phyloP scores from a whole-genome alignment of 2,329 filamentous ascomycete genomes.

The Fusarium sp. region DNA sequence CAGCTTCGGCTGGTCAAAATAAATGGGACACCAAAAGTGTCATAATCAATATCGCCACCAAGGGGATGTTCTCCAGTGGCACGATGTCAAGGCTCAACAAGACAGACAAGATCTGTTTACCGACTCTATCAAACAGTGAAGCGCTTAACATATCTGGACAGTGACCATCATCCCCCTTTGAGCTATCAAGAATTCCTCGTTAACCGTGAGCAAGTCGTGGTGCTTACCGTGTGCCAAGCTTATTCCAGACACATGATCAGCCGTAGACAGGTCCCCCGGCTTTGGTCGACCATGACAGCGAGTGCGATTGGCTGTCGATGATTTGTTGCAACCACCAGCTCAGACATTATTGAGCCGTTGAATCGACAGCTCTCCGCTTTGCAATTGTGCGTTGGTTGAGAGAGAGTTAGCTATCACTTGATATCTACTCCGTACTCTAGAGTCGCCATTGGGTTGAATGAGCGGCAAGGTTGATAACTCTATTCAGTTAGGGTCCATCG shows the following conservation, averaged over 20 bases:
- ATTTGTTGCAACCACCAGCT: constrained; percentile 34
- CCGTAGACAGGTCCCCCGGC: constrained; percentile 26
- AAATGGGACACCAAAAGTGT: constrained; percentile 22
- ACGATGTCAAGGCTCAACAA: not conserved
- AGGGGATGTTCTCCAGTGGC: constrained; percentile 6
- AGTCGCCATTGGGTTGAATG: constrained; percentile 21
- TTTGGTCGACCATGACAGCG: constrained; percentile 31
- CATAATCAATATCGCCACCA: constrained; percentile 24
- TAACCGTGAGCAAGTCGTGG: not conserved
- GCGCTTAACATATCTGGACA: not conserved
- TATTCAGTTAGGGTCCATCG: constrained; percentile 6
- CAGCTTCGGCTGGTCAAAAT: constrained; percentile 14
- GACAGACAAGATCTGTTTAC: not conserved
- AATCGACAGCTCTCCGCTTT: constrained; percentile 28
- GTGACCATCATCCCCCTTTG: not conserved
- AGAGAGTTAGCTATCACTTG: constrained; percentile 7
- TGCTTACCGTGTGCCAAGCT: constrained; percentile 29
- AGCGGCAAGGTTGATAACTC: constrained; percentile 11
- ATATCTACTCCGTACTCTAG: not conserved
- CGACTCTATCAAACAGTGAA: not conserved
- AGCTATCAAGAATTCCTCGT: constrained; percentile 1
- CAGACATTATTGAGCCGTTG: constrained; percentile 29
- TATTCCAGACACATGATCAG: constrained; percentile 35
- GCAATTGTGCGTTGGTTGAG: constrained; percentile 6
- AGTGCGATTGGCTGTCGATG: constrained; percentile 37